Percentiles rank a stretch among this genome's conserved stretches.
Conservation (phyloP, 768 basidiomycete species). For the Candolleomyces aberdarensis region DNA sequence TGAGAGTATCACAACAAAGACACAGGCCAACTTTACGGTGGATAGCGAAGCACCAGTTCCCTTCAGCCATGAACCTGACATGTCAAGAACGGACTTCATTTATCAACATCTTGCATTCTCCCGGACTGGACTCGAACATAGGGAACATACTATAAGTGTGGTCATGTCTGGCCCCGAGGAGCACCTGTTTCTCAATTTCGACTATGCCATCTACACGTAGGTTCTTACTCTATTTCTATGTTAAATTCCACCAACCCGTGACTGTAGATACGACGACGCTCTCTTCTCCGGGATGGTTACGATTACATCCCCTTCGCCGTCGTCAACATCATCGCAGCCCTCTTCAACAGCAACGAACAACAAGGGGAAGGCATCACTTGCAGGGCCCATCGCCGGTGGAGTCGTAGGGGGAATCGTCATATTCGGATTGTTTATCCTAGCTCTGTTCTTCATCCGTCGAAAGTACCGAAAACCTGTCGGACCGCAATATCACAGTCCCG, state of each 20-base stretch:
- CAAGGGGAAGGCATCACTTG: neutral
- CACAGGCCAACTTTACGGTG: conserved; percentile 23
- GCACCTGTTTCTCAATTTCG: conserved; percentile 11
- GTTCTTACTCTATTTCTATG: neutral
- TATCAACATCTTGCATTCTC: conserved; percentile 18
- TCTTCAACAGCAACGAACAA: neutral
- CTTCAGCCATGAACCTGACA: conserved; percentile 17
- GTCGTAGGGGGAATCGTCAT: conserved; percentile 6
- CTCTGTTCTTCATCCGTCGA: conserved; percentile 1
- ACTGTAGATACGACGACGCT: neutral
- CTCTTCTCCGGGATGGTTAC: neutral
- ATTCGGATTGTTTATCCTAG: neutral
- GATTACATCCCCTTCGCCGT: neutral
- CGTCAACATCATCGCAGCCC: neutral
- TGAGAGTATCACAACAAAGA: conserved; percentile 14
- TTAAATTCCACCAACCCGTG: neutral
- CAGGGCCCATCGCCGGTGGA: conserved; percentile 8
- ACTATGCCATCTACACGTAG: conserved; percentile 14
- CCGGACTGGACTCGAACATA: conserved; percentile 8
- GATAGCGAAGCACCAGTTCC: conserved; percentile 12
- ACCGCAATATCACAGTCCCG: neutral
- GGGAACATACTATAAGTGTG: conserved; percentile 5
- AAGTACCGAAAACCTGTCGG: neutral
- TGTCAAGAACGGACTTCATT: conserved; percentile 7
- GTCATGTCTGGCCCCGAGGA: neutral